Base-by-base conservation (phyloP, 345 rosid species). In the Microthlaspi erraticum region DNA sequence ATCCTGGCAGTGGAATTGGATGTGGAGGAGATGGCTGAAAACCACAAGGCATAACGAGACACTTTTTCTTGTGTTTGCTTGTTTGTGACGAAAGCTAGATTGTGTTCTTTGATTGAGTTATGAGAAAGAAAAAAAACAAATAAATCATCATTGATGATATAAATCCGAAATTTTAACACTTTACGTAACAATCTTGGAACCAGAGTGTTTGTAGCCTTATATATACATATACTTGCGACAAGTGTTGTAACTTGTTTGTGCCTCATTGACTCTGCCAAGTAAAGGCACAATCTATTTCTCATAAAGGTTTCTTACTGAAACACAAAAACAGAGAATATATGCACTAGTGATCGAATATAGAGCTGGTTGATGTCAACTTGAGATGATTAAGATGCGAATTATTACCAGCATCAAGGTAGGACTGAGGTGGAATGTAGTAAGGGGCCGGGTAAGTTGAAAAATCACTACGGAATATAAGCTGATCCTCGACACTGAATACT, bases 1-100 rank as follows among this genome's bases (percentile, higher is more conserved):
- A 82, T 93, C 42, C 60, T 93, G 84, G 83, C 89, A 46, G 85
- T 91, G 49, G 98, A 91, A 77, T 81, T 93, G 79, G 97, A 93
- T 42, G 91, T 93, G n/a, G 91, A 89, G 2, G 98, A 93, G 77
- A 82, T 93, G 96, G 78, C 84, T 14, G 89, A 82, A 75, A 82
- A 85, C 74, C 96, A 86, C 84, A 89, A 86, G 82, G 81, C 89
- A 31, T 64, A 64, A 8, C 56, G 66, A 14, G 16, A 42, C 9
- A 38, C n/a, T n/a, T n/a, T 57, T 56, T 29, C 59, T 48, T 64
- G 65, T 29, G 33, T 45, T 51, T 62, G 29, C 43, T 43, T 23
- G 26, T 23, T 20, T 37, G 38, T 53, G 56, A 53, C 41, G 17
- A 16, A 16, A 8, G 45, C 50, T 55, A n/a, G 45, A 64, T 64